phyloP scores from a whole-genome alignment of 805 yeast genomes.

The Yarrowia sp. region DNA sequence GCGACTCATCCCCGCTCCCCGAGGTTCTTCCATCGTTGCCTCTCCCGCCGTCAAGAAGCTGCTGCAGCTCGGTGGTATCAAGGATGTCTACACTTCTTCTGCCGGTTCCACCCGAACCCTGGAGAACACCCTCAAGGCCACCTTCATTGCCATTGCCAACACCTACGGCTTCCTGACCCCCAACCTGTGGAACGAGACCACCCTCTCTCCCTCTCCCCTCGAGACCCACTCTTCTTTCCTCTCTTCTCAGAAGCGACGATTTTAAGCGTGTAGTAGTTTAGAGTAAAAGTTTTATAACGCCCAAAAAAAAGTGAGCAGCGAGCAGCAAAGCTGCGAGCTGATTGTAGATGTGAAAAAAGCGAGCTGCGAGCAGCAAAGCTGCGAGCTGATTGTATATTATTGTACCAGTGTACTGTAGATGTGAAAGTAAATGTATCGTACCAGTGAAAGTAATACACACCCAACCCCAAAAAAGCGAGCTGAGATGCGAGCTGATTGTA shows the following conservation, averaged over 20 bases:
- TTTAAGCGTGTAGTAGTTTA: constrained; percentile 31
- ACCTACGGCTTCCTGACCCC: constrained; percentile 99
- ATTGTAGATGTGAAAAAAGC: background rate
- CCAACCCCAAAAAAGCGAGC: too few relatives aligned
- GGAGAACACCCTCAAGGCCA: constrained; percentile 99
- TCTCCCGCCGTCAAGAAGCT: constrained; percentile 99
- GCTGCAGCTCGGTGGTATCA: constrained; percentile 99
- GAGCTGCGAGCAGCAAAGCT: too few relatives aligned
- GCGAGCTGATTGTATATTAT: too few relatives aligned
- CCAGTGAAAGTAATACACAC: too few relatives aligned
- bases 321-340: background rate
- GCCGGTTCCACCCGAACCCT: constrained; percentile 99
- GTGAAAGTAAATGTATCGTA: too few relatives aligned
- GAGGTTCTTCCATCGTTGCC: constrained; percentile 99
- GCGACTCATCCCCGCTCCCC: constrained; percentile 99
- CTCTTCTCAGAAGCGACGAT: constrained; percentile 33
- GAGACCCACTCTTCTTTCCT: constrained; percentile 62
- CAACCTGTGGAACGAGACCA: constrained; percentile 90
- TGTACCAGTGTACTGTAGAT: too few relatives aligned
- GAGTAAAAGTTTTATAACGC: constrained; percentile 7
- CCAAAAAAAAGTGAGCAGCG: too few relatives aligned
- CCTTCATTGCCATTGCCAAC: constrained; percentile 99
- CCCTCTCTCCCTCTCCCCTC: constrained; percentile 87
- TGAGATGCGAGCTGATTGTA: too few relatives aligned
- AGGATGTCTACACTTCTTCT: constrained; percentile 98